These are phyloP conservation scores for Zoysia matrella DNA, from an alignment of 202 grass and related monocot genomes.

Conservation along the genomic window DNA sequence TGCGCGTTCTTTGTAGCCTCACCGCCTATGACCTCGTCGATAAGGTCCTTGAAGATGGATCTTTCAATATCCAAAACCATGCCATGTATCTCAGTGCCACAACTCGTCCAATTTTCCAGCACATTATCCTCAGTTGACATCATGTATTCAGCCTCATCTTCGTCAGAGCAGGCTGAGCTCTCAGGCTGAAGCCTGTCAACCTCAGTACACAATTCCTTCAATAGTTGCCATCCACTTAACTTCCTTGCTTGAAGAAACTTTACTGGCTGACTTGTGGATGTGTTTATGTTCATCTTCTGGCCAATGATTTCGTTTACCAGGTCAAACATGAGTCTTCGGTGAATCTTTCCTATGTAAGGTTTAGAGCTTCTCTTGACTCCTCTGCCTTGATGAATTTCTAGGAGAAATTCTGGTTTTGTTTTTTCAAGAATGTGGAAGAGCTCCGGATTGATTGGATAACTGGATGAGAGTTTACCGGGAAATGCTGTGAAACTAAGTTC, in stretches of 20 bases:
- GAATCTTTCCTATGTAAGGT: conserved; percentile 50
- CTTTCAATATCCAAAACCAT: conserved; percentile 72
- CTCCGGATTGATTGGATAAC: conserved; percentile 73
- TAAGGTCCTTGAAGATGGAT: conserved; percentile 75
- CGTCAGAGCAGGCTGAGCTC: conserved; percentile 37
- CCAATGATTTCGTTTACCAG: conserved; percentile 78
- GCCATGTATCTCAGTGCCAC: conserved; percentile 45
- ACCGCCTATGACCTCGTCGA: conserved; percentile 58
- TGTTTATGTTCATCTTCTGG: conserved; percentile 56
- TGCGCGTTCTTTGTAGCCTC: conserved; percentile 47
- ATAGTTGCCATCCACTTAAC: conserved; percentile 57
- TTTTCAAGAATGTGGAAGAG: conserved; percentile 91
- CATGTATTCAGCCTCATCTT: conserved; percentile 44
- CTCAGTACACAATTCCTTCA: conserved; percentile 75
- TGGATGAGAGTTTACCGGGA: conserved; percentile 44
- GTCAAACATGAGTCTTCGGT: conserved; percentile 78
- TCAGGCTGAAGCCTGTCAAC: conserved; percentile 54
- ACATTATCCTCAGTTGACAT: conserved; percentile 41
- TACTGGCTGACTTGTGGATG: conserved; percentile 21
- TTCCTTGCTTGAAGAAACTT: conserved; percentile 53
- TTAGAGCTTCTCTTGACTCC: conserved; percentile 42
- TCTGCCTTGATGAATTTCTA: conserved; percentile 22
- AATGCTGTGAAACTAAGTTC: conserved; percentile 45
- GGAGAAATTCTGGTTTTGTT: conserved; percentile 54
- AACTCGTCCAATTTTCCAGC: conserved; percentile 59